Percentiles rank a stretch among this genome's conserved stretches.
Evolutionary conservation across 306 rosid species (phyloP).

Genomic region (Acacia crassicarpa): DNA sequence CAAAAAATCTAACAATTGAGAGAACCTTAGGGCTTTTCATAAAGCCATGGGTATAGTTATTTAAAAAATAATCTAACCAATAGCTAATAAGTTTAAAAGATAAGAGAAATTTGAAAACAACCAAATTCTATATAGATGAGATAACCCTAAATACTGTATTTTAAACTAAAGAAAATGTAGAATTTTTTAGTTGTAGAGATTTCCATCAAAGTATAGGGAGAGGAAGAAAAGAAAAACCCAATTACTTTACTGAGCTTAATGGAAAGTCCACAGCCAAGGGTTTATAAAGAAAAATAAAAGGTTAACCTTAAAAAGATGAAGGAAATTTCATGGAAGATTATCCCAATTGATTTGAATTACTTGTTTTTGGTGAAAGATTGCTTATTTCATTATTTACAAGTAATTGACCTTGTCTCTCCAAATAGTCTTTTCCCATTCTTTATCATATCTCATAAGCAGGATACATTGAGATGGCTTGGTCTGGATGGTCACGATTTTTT

Average conservation of each 20-base stretch:
- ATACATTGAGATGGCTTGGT: constrained; percentile 2
- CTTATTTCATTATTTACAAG: not conserved
- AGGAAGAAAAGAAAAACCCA: not conserved
- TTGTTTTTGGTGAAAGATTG: not conserved
- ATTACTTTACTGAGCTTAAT: not conserved
- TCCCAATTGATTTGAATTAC: not conserved
- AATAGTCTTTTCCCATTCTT: not conserved
- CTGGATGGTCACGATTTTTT: constrained; percentile 15
- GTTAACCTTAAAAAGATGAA: not conserved
- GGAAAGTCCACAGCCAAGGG: not conserved
- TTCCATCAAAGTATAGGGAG: not conserved
- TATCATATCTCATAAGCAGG: not conserved
- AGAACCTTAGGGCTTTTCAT: not conserved
- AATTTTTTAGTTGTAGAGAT: not conserved
- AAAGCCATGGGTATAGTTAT: not conserved
- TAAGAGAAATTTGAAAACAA: not conserved
- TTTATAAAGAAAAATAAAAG: not conserved
- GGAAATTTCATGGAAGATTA: not conserved
- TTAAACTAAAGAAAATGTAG: not conserved
- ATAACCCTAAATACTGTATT: not conserved
- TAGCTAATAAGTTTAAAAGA: not conserved
- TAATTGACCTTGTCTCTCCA: not conserved
- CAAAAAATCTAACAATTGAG: not conserved
- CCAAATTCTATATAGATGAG: not conserved
- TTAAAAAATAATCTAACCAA: not conserved